Evolutionary conservation across 2,329 filamentous ascomycete species (phyloP).

Genomic region (Fusarium protoensiforme): DNA sequence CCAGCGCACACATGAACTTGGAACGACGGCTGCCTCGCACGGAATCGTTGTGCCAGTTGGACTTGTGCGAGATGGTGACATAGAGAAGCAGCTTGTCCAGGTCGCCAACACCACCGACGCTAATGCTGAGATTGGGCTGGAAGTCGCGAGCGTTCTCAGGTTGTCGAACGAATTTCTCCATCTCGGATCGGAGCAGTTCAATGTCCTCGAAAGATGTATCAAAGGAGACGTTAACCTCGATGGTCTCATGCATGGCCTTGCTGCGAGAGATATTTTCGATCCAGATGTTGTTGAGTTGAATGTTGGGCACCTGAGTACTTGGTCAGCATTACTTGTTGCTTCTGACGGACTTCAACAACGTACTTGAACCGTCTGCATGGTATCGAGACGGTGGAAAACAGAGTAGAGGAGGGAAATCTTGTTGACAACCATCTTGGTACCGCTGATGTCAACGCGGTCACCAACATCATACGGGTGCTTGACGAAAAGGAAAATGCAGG

Average conservation of each 20-base stretch:
- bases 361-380: constrained; percentile 77
- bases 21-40: constrained; percentile 84
- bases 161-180: constrained; percentile 84
- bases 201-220: constrained; percentile 92
- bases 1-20: constrained; percentile 96
- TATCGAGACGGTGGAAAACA: constrained; percentile 86
- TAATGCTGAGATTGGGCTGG: constrained; percentile 82
- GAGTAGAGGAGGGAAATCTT: constrained; percentile 95
- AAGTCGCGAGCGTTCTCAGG: constrained; percentile 93
- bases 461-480: constrained; percentile 98
- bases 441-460: constrained; percentile 86
- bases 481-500: constrained; percentile 98
- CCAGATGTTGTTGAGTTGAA: constrained; percentile 90
- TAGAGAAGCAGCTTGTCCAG: constrained; percentile 89
- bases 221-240: constrained; percentile 84
- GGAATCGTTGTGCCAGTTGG: constrained; percentile 89
- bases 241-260: constrained; percentile 88
- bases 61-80: constrained; percentile 90
- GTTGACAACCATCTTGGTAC: constrained; percentile 82
- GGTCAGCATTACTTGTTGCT: background rate
- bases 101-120: constrained; percentile 81
- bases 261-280: constrained; percentile 94
- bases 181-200: constrained; percentile 83
- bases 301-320: constrained; percentile 80
- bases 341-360: background rate